Conservation (phyloP, 163 green algal genomes). For the Scenedesmus sp. region DNA sequence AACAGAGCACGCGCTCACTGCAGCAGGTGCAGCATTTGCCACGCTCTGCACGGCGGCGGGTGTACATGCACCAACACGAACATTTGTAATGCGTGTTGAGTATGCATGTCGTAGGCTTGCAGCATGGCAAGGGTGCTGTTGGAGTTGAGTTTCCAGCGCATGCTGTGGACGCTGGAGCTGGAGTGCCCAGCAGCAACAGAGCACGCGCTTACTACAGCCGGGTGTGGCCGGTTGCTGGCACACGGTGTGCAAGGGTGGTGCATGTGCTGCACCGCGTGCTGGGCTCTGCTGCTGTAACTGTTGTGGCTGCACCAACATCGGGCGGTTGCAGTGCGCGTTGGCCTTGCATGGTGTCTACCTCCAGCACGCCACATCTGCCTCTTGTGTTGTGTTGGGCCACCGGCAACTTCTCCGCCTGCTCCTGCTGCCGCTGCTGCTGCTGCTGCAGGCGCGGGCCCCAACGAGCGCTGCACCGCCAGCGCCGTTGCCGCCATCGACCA, state of each 20-base stretch:
- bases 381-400: no score
- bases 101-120: no score
- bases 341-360: no score
- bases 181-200: slow-evolving; percentile 87
- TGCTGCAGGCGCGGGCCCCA: slow-evolving; percentile 61
- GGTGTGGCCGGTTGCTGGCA: slow-evolving; percentile 20
- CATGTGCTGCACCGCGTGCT: no score
- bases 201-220: slow-evolving; percentile 60
- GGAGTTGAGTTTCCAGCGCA: slow-evolving; percentile 94
- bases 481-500: slow-evolving; percentile 78
- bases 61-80: no score
- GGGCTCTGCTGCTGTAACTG: background rate
- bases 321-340: background rate
- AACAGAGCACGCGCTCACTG: slow-evolving; percentile 75
- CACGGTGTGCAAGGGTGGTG: background rate
- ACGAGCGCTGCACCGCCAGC: slow-evolving; percentile 66
- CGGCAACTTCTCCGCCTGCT: no score
- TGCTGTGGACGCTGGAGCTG: slow-evolving; percentile 93
- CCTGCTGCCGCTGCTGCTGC: slow-evolving; percentile 16
- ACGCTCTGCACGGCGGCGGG: no score
- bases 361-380: no score
- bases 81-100: no score
- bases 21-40: slow-evolving; percentile 59
- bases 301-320: background rate
- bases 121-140: no score